Percentiles rank a stretch among this genome's conserved stretches.
phyloP scores from a whole-genome alignment of 2,329 filamentous ascomycete genomes.

The Xylariaceae sp. region DNA sequence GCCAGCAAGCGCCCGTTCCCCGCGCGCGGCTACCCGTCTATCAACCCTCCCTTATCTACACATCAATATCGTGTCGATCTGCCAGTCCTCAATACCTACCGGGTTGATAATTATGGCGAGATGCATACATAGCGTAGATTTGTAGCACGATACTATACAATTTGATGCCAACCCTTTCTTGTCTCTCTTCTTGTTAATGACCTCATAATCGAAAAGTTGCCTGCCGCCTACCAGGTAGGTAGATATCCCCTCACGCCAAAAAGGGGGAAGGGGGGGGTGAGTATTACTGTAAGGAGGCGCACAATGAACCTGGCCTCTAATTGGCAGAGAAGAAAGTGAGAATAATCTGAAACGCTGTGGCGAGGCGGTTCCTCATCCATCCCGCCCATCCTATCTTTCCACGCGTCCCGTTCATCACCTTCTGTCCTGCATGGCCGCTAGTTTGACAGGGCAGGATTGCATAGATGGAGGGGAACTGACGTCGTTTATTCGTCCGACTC shows the following conservation, averaged over 20 bases:
- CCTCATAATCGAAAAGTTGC: not conserved
- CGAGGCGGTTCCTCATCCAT: slow-evolving; percentile 9
- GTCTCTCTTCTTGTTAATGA: not conserved
- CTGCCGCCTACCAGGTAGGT: not conserved
- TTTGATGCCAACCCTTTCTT: not conserved
- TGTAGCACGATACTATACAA: not conserved
- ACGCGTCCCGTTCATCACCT: not conserved
- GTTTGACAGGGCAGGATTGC: not conserved
- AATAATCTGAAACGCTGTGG: slow-evolving; percentile 16
- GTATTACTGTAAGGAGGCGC: slow-evolving; percentile 11
- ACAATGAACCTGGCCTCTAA: not conserved
- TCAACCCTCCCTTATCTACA: not conserved
- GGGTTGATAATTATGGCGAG: not conserved
- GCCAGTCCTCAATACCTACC: not conserved
- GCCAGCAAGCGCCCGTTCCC: slow-evolving; percentile 19
- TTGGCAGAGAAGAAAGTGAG: not conserved
- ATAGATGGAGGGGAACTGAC: not conserved
- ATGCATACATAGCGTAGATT: not conserved
- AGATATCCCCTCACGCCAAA: too few relatives aligned
- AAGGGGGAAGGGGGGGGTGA: not conserved
- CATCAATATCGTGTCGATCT: not conserved
- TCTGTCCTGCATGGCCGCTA: too few relatives aligned
- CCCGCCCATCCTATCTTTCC: not conserved
- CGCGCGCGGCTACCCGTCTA: slow-evolving; percentile 12
- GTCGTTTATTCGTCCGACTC: slow-evolving; percentile 5